These are phyloP conservation scores for Hordeum marinum DNA, from an alignment of 176 grass and related monocot genomes.

Conservation along the genomic window DNA sequence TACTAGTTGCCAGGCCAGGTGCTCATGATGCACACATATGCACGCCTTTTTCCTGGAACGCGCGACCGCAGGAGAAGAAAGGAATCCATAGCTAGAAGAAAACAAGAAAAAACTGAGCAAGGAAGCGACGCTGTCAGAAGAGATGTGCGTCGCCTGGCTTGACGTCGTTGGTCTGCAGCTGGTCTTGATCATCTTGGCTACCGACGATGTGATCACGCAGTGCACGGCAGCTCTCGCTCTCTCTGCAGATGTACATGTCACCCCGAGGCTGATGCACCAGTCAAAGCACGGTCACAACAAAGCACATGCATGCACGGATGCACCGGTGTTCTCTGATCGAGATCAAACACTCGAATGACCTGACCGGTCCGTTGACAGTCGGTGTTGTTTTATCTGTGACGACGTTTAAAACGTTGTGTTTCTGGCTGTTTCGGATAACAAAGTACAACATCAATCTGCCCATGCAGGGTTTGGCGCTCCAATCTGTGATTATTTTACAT, in stretches of 20 bases:
- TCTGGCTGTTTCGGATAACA: background rate
- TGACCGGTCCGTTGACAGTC: background rate
- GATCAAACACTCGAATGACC: background rate
- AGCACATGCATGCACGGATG: background rate
- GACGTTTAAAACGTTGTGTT: background rate
- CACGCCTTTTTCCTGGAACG: no score
- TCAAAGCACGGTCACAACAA: background rate
- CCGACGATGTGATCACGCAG: background rate
- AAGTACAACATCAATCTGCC: background rate
- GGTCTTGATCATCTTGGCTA: background rate
- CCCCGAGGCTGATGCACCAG: background rate
- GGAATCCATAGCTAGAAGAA: no score
- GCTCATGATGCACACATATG: background rate
- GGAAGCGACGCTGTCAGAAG: constrained; percentile 16
- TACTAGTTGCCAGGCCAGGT: background rate
- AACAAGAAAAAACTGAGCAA: background rate
- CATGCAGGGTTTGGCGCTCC: no score
- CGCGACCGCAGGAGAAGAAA: no score
- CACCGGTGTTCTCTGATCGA: background rate
- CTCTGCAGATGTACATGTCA: background rate
- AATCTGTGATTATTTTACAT: no score
- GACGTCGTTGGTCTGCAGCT: constrained; percentile 1
- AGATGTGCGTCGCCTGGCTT: background rate
- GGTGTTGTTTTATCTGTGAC: constrained; percentile 6
- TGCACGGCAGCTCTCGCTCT: background rate